Evolutionary conservation across 345 rosid species (phyloP), one percentile per base, ranked within the genome.

Genomic region (Chamaenerion angustifolium): DNA sequence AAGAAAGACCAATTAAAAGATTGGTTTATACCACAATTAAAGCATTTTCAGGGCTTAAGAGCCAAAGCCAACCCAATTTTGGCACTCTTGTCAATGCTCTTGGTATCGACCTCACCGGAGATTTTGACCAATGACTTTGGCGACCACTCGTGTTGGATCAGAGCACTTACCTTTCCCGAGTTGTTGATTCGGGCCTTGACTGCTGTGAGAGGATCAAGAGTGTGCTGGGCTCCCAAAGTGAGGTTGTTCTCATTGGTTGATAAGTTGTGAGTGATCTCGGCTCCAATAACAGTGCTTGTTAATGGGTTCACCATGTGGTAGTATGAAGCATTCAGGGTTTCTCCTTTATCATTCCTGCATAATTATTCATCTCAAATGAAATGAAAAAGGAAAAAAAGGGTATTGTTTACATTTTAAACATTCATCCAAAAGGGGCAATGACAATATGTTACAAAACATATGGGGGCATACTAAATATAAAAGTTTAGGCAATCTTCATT

Each of bases 71-170:
- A 60, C 17, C 98, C 96, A 58, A 90, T 69, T 75, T 83, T 90
- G 21, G 96, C 76, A 21, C 71, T 81, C 79, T 86, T 86, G 50
- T 83, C 96, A 27, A 87, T 64, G 23, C 88, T 70, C 76, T 78
- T 83, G 60, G 93, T 68, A 62, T 90, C 98, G 10, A 90, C 89
- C 74, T 90, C 98, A 19, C 87, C 95, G 0, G 95, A 78, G 52
- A 90, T 44, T 2, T 94, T 83, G 64, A 90, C 55, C 51, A 78
- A 54, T 0, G 98, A 83, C 64, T 58, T 87, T 3, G 98, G 95
- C 42, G 75, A 79, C 96, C 95, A 90, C 69, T 78, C 83, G 42
- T 90, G 98, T 77, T 90, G 98, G 54, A 90, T 56, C 40, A 90
- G 82, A 12, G 94, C 92, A 25, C 76, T 83, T 4, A 71, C 80